These are phyloP conservation scores for Leccinum proximum DNA, from an alignment of 1,284 basidiomycete species.

Conservation along the genomic window DNA sequence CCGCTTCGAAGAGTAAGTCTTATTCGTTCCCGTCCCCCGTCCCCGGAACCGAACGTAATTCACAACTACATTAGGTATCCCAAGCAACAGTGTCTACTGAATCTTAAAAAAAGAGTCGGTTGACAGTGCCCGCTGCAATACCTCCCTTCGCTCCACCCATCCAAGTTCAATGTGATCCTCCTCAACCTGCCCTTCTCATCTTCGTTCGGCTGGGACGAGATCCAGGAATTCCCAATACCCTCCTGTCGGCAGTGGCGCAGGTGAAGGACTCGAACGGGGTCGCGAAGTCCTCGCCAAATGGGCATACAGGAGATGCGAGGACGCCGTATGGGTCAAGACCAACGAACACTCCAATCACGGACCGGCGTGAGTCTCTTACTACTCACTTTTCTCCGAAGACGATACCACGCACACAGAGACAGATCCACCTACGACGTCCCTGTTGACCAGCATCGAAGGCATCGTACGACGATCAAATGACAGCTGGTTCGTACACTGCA, in stretches of 20 bases:
- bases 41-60: background rate
- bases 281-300: conserved; percentile 90
- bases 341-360: no score
- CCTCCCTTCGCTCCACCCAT: conserved; percentile 51
- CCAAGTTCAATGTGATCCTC: conserved; percentile 92
- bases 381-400: background rate
- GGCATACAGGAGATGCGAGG: conserved; percentile 96
- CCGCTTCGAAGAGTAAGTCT: no score
- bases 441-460: conserved; percentile 92
- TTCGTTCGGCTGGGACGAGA: conserved; percentile 81
- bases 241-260: conserved; percentile 89
- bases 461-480: conserved; percentile 95
- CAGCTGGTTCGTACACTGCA: conserved; percentile 96
- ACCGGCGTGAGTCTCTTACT: background rate
- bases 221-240: conserved; percentile 82
- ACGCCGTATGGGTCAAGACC: conserved; percentile 46
- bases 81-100: conserved; percentile 48
- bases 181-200: conserved; percentile 88
- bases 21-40: no score
- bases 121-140: conserved; percentile 56
- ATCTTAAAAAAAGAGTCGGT: conserved; percentile 76
- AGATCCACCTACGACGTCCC: conserved; percentile 74
- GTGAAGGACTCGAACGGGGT: conserved; percentile 90
- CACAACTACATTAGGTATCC: conserved; percentile 59
- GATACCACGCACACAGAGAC: conserved; percentile 42